Percentiles rank a stretch among this genome's conserved stretches.
Conservation (phyloP, 805 yeast genomes). For the Cyberlindnera misumaiensis region DNA sequence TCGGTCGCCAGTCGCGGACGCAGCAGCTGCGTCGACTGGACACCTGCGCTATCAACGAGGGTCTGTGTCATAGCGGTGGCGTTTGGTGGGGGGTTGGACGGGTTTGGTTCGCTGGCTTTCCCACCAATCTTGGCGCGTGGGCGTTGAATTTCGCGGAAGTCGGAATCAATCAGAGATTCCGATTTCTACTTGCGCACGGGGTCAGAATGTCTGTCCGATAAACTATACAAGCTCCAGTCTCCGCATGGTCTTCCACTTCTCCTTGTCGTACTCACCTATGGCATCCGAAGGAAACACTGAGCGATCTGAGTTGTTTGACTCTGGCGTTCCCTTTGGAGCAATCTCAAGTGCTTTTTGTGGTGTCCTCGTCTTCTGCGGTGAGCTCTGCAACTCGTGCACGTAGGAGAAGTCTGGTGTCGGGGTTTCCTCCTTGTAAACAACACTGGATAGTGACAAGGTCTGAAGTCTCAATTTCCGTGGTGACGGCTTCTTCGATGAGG, state of each 20-base stretch:
- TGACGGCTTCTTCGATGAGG: slow-evolving; percentile 4
- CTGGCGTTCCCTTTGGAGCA: slow-evolving; percentile 23
- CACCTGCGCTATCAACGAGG: slow-evolving; percentile 68
- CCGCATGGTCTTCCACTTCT: slow-evolving; percentile 54
- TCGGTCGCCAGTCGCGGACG: slow-evolving; percentile 52
- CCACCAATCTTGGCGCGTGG: too few relatives aligned
- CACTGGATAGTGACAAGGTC: slow-evolving; percentile 22
- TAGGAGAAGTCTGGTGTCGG: slow-evolving; percentile 17
- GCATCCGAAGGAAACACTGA: slow-evolving; percentile 46
- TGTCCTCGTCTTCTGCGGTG: slow-evolving; percentile 11
- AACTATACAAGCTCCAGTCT: slow-evolving; percentile 22
- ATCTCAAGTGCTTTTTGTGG: slow-evolving; percentile 20
- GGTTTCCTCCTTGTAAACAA: slow-evolving; percentile 16
- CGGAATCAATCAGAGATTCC: too few relatives aligned
- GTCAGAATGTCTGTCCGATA: background rate
- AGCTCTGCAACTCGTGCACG: slow-evolving; percentile 22
- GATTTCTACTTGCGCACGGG: too few relatives aligned
- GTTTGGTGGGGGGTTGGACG: too few relatives aligned
- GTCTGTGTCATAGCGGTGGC: background rate
- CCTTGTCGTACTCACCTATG: slow-evolving; percentile 59
- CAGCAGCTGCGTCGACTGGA: slow-evolving; percentile 66
- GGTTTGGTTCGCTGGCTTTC: too few relatives aligned
- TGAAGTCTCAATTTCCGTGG: slow-evolving; percentile 15
- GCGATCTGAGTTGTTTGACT: slow-evolving; percentile 32
- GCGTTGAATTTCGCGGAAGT: too few relatives aligned